These are phyloP conservation scores for Larix kaempferi DNA, from an alignment of 75 land plant genomes.

Conservation along the genomic window DNA sequence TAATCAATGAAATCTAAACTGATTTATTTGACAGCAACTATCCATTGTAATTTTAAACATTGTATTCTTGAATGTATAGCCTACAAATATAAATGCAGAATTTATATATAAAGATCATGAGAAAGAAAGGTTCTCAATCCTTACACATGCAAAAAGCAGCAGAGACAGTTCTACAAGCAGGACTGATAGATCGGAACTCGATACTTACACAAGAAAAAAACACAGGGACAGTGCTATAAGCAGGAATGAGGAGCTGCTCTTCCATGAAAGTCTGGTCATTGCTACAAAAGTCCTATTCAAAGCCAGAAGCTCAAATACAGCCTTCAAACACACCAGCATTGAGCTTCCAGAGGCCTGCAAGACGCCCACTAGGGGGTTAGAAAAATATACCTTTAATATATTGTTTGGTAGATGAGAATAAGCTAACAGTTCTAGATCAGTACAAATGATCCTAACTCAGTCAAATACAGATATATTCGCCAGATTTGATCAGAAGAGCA, in stretches of 20 bases:
- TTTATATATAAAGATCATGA: background rate
- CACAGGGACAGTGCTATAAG: background rate
- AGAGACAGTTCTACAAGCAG: background rate
- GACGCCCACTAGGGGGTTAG: background rate
- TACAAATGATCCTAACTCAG: background rate
- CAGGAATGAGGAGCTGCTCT: background rate
- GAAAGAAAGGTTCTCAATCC: background rate
- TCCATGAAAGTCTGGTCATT: conserved; percentile 2
- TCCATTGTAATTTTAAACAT: too few species aligned
- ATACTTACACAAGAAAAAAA: conserved; percentile 6
- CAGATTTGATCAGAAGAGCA: too few species aligned
- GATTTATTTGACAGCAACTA: background rate
- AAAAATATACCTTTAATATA: background rate
- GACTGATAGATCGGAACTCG: too few species aligned
- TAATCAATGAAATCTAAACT: background rate
- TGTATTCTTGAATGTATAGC: too few species aligned
- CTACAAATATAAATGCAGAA: background rate
- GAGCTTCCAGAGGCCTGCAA: background rate
- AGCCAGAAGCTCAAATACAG: background rate
- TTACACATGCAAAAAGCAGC: background rate
- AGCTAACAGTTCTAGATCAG: background rate
- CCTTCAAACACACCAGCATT: background rate
- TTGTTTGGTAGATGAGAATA: background rate
- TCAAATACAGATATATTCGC: too few species aligned
- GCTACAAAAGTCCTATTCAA: background rate